Evolutionary conservation across 768 basidiomycete genomes (phyloP), one percentile per base, ranked within the genome.

Genomic region (Pleurotus eryngii): DNA sequence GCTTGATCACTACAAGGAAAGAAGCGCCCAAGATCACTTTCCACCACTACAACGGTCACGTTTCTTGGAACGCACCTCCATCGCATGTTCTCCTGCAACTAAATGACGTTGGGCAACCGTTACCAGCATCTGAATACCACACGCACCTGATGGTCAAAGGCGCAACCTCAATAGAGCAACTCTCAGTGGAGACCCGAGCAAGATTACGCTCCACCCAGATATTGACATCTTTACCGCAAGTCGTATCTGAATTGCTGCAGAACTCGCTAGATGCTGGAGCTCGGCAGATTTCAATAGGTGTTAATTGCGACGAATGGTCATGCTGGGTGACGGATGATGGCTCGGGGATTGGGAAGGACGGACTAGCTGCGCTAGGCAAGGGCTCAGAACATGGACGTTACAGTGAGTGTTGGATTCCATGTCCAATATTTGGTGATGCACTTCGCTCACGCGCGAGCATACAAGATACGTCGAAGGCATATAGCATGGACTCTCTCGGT

Each of bases 271-370:
- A 98, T 64, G 92, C 95, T 2, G 77, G 77, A 26, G 84, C 94
- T 0, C 75, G 70, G 14, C 77, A 79, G 18, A 76, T 98, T 50
- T 85, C 89, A 42, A 74, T 94, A 47, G 85, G 87, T 3, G 67
- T 97, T 1, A 82, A 94, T 65, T 83, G 84, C 49, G 81, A 81
- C 45, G 84, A 87, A 45, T 95, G 93, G 92, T 76, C 79, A 5
- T 87, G 92, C 64, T 88, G 90, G 83, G 89, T 95, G 7, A 79
- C 80, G 63, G 96, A 98, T 72, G 81, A 97, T 67, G 96, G 96
- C 0, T 63, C 63, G 54, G 96, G 96, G 1, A 87, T 98, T 49
- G 72, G 72, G 38, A 82, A 80, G 65, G 80, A 81, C 5, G 82
- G 81, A 1, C 72, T 97, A 60, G 71, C 67, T 24, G 59, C 73